Evolutionary conservation across 1,139 yeast genomes (phyloP), one percentile per base, ranked within the genome.

Genomic region (Saccharomyces uvarum): DNA sequence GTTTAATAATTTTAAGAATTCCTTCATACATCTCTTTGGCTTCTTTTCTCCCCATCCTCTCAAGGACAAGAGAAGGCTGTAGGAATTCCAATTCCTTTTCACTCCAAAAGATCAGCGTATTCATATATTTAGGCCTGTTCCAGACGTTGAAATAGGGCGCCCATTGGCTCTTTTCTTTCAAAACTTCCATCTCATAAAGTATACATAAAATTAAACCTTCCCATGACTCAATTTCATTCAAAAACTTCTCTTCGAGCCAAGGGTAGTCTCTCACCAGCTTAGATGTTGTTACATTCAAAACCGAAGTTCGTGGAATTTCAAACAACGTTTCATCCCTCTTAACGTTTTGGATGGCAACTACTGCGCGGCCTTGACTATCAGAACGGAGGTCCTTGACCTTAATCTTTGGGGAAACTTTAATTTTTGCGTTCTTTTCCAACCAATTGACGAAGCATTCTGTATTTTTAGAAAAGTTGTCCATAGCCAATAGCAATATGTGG

Each of bases 41-140:
- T 49, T 79, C 75, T 3, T 79, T 81, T 54, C 76, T 79, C 2
- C 97, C 98, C 44, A 93, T 77, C 64, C 96, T 76, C 3, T 78
- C 77, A 28, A 83, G 63, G 2, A 91, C 81, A 51, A 82, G 76
- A 0, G 97, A 88, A 0, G 98, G 98, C 50, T 75, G 62, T 57
- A 93, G 75, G 1, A 59, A 52, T 2, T 73, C 62, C 51, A 87
- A 68, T 49, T 76, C 77, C 1, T 67, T 65, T 0, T 78, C 80
- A 2, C 62, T 61, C 98, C 98, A 93, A 64, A 83, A 89, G 82
- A 90, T 86, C 56, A 91, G 78, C 50, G 86, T 87, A 63, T 84
- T 78, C 67, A 87, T 83, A 14, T 70, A 63, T 1, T 64, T 61
- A 0, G 57, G 49, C 4, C 48, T 33, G 1, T 98, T 98, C 51